Percentiles rank a stretch among this genome's conserved stretches.
Conservation (phyloP, 306 rosid genomes). For the Dalbergia cultrata region DNA sequence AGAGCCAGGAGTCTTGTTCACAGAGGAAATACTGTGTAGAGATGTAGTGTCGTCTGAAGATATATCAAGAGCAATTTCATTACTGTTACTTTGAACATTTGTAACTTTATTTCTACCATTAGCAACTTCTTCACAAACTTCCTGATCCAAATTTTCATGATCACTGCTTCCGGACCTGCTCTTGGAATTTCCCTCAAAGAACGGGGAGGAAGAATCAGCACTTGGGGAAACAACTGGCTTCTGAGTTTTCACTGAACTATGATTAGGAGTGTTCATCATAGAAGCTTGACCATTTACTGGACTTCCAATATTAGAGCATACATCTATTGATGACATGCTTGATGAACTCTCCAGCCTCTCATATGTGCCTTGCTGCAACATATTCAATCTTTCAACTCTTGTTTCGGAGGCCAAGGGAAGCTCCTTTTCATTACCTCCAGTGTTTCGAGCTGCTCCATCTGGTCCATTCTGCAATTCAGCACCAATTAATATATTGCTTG, state of each 20-base stretch:
- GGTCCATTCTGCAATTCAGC: constrained; percentile 64
- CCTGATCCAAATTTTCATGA: constrained; percentile 47
- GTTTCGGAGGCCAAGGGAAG: constrained; percentile 52
- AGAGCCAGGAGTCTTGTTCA: constrained; percentile 42
- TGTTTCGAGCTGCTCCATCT: constrained; percentile 44
- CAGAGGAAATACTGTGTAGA: constrained; percentile 25
- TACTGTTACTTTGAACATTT: constrained; percentile 42
- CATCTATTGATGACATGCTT: constrained; percentile 63
- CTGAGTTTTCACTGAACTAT: constrained; percentile 48
- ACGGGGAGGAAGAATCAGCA: constrained; percentile 60
- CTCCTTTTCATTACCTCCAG: constrained; percentile 53
- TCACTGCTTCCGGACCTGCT: constrained; percentile 52
- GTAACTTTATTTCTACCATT: constrained; percentile 29
- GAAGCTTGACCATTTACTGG: constrained; percentile 66
- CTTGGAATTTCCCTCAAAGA: constrained; percentile 55
- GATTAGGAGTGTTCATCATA: constrained; percentile 48
- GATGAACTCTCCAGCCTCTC: constrained; percentile 65
- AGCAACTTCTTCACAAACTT: constrained; percentile 45
- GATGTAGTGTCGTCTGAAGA: constrained; percentile 42
- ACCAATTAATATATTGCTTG: constrained; percentile 39
- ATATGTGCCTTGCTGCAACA: constrained; percentile 50
- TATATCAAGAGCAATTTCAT: constrained; percentile 31
- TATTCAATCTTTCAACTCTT: constrained; percentile 53
- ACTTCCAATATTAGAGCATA: constrained; percentile 68
- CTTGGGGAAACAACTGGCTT: constrained; percentile 50